Percentiles rank a stretch among this genome's conserved stretches.
phyloP scores from a whole-genome alignment of 2,329 filamentous ascomycete genomes.

The Aspergillus udagawae region DNA sequence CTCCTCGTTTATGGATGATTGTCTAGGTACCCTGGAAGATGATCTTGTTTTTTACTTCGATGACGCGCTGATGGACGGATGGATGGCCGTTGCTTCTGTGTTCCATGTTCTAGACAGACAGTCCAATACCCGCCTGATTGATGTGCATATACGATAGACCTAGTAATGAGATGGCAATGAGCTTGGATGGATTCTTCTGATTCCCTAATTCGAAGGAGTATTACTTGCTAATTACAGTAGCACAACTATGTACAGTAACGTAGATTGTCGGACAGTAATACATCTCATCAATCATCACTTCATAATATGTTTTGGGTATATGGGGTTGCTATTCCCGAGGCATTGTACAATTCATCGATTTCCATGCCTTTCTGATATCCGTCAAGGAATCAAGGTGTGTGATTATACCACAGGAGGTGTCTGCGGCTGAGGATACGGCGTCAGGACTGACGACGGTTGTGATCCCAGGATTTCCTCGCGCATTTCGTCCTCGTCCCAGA shows the following conservation, averaged over 20 bases:
- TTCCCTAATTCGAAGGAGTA: too few relatives aligned
- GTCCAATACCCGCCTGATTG: conserved; percentile 12
- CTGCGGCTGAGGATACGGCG: conserved; percentile 8
- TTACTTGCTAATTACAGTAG: background rate
- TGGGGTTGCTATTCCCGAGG: background rate
- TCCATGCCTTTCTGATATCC: too few relatives aligned
- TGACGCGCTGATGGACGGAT: background rate
- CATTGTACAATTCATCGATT: background rate
- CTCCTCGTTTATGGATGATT: background rate
- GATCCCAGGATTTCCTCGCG: conserved; percentile 20
- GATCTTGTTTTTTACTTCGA: background rate
- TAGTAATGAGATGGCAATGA: background rate
- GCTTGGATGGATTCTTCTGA: background rate
- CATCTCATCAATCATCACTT: background rate
- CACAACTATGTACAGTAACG: background rate
- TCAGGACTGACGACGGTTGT: conserved; percentile 1
- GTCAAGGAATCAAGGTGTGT: background rate
- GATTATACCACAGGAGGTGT: conserved; percentile 10
- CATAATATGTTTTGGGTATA: background rate
- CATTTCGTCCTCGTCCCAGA: conserved; percentile 28
- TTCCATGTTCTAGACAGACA: conserved; percentile 5
- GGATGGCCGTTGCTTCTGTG: background rate
- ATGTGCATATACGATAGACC: conserved; percentile 3
- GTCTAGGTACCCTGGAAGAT: background rate
- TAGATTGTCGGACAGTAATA: background rate